These are phyloP conservation scores for Heliosperma pusillum DNA, from an alignment of 148 eudicot species.

Conservation along the genomic window DNA sequence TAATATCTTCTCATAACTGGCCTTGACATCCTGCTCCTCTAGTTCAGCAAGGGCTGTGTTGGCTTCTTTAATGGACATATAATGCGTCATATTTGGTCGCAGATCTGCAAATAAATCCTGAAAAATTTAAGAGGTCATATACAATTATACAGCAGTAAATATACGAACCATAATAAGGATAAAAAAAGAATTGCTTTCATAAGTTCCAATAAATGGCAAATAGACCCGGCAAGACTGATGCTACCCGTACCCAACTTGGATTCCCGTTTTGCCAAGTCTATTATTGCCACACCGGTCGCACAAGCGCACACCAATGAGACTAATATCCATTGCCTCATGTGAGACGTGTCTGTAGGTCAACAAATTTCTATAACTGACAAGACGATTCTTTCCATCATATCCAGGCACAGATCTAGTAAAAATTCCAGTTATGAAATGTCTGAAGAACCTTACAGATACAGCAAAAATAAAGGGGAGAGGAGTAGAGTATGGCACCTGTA, in stretches of 20 bases:
- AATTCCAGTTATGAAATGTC: background rate
- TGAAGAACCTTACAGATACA: background rate
- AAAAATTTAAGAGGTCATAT: conserved; percentile 6
- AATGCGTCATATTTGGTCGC: conserved; percentile 88
- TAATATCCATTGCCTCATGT: background rate
- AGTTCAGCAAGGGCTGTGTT: conserved; percentile 67
- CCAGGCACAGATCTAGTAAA: background rate
- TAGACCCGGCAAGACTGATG: background rate
- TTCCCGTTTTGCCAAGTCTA: background rate
- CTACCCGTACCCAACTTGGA: background rate
- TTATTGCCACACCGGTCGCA: background rate
- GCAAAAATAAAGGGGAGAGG: conserved; percentile 7
- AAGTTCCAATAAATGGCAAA: conserved; percentile 6
- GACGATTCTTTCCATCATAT: background rate
- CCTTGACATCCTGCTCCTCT: conserved; percentile 82
- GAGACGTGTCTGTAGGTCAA: background rate
- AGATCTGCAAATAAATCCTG: conserved; percentile 93
- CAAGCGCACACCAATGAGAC: background rate
- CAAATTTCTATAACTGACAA: background rate
- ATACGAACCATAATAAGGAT: background rate
- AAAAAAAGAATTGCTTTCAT: background rate
- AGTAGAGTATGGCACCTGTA: conserved; percentile 59
- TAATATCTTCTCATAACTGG: conserved; percentile 49
- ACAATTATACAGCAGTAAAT: background rate
- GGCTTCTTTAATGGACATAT: conserved; percentile 75